Conservation (phyloP, 106 monocot genomes). For the Phalaenopsis equestris region DNA sequence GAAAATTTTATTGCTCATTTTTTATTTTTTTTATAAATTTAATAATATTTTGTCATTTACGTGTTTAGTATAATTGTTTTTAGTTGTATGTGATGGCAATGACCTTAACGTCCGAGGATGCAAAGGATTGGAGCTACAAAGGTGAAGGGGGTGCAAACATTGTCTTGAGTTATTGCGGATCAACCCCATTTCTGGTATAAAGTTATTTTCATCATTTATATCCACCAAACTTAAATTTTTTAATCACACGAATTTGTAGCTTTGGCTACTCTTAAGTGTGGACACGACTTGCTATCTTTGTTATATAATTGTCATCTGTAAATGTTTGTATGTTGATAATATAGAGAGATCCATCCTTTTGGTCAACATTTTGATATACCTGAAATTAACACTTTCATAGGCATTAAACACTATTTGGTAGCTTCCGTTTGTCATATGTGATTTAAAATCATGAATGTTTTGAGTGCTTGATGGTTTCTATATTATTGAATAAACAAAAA, state of each 20-base stretch:
- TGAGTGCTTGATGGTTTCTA: too few species aligned
- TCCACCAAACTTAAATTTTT: background rate
- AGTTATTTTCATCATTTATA: background rate
- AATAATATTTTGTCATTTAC: too few species aligned
- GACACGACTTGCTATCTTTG: background rate
- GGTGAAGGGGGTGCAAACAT: slow-evolving; percentile 2
- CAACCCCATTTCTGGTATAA: background rate
- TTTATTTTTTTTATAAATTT: background rate
- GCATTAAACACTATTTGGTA: too few species aligned
- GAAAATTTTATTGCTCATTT: background rate
- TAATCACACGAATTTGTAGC: background rate
- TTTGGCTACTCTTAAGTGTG: background rate
- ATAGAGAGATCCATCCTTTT: too few species aligned
- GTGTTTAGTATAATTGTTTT: background rate
- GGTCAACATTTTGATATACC: too few species aligned
- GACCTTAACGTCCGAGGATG: background rate
- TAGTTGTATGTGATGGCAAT: background rate
- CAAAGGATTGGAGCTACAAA: slow-evolving; percentile 2
- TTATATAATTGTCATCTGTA: too few species aligned
- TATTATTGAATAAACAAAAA: too few species aligned
- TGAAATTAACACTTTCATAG: too few species aligned
- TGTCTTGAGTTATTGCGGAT: background rate
- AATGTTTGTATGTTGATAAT: too few species aligned
- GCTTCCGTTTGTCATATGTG: too few species aligned
- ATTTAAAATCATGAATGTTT: too few species aligned